These are phyloP conservation scores for Colletotrichum abscissum DNA, from an alignment of 2,329 filamentous ascomycete genomes.

Conservation along the genomic window DNA sequence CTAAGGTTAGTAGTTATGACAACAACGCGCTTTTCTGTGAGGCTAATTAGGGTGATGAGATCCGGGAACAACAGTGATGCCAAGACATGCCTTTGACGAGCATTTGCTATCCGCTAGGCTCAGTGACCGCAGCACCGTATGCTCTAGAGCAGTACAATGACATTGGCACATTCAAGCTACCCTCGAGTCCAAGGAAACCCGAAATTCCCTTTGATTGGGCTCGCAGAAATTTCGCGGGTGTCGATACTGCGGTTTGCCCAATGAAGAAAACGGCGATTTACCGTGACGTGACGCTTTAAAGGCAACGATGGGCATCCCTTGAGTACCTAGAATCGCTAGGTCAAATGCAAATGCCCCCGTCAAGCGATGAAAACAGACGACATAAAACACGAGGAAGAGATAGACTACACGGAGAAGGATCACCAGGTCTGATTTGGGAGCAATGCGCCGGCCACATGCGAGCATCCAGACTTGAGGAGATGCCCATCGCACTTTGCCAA, in stretches of 20 bases:
- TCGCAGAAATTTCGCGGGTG: too few relatives aligned
- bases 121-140: background rate
- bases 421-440: background rate
- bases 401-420: background rate
- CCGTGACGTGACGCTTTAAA: too few relatives aligned
- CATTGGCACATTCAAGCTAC: background rate
- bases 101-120: background rate
- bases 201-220: too few relatives aligned
- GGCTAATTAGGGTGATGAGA: fast-evolving
- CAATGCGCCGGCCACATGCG: background rate
- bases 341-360: background rate
- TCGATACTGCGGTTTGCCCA: too few relatives aligned
- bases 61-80: background rate
- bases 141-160: background rate
- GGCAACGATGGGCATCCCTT: too few relatives aligned
- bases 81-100: fast-evolving
- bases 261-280: too few relatives aligned
- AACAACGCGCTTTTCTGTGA: background rate
- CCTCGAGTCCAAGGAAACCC: too few relatives aligned
- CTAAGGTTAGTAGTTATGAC: background rate
- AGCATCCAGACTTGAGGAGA: background rate
- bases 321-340: background rate
- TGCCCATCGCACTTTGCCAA: background rate
- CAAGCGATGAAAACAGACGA: too few relatives aligned
- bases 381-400: background rate